Conservation (phyloP, 2,329 filamentous ascomycete species). For the Teratosphaeria zuluensis region DNA sequence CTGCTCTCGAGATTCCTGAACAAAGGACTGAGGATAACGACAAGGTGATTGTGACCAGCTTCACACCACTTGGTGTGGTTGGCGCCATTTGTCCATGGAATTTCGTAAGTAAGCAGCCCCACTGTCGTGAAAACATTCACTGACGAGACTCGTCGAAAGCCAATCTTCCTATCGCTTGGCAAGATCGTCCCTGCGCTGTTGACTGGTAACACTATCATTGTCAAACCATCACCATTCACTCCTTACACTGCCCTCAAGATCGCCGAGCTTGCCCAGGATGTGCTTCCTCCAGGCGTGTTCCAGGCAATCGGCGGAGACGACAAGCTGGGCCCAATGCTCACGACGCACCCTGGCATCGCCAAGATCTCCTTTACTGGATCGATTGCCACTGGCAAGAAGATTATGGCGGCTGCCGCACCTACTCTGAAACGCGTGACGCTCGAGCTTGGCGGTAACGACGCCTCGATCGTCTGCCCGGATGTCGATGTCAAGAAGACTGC, state of each 20-base stretch:
- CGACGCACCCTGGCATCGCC: conserved; percentile 48
- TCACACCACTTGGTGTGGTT: conserved; percentile 39
- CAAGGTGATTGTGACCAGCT: conserved; percentile 38
- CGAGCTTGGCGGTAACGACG: conserved; percentile 54
- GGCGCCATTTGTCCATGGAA: conserved; percentile 39
- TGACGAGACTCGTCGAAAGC: conserved; percentile 25
- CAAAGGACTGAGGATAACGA: conserved; percentile 38
- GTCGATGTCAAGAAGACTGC: conserved; percentile 45
- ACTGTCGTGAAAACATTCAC: background rate
- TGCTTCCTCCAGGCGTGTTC: conserved; percentile 55
- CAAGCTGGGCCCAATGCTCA: conserved; percentile 49
- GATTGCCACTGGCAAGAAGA: conserved; percentile 50
- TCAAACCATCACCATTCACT: conserved; percentile 41
- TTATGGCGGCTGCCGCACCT: conserved; percentile 47
- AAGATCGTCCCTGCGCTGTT: conserved; percentile 50
- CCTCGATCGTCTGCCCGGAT: conserved; percentile 49
- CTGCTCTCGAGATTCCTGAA: conserved; percentile 26
- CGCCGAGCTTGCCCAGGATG: conserved; percentile 46
- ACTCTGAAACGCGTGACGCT: conserved; percentile 53
- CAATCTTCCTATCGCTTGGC: conserved; percentile 41
- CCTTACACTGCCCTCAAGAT: conserved; percentile 51
- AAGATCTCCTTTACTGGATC: conserved; percentile 59
- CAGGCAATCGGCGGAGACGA: conserved; percentile 53
- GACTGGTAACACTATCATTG: conserved; percentile 34
- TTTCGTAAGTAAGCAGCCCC: conserved; percentile 1